Evolutionary conservation across 2,329 filamentous ascomycete species (phyloP).

Genomic region (Venturia carpophila): DNA sequence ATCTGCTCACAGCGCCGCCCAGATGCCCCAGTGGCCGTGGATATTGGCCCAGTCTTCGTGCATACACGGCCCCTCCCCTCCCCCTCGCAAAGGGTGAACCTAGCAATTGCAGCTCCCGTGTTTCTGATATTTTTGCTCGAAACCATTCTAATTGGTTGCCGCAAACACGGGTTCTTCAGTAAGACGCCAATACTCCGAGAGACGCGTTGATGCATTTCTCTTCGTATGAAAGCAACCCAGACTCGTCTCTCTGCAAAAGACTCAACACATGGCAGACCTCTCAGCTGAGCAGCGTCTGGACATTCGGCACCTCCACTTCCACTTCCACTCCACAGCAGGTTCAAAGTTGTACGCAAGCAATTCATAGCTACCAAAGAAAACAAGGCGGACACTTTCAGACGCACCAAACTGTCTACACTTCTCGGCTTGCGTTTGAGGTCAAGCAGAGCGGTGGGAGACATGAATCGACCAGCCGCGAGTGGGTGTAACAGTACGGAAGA

Average conservation of each 20-base stretch:
- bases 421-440: background rate
- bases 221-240: background rate
- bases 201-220: background rate
- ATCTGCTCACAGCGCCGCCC: constrained; percentile 8
- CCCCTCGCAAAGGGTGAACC: background rate
- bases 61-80: background rate
- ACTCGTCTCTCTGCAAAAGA: background rate
- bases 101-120: constrained; percentile 7
- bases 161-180: background rate
- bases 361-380: background rate
- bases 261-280: background rate
- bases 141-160: background rate
- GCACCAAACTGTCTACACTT: background rate
- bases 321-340: background rate
- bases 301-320: background rate
- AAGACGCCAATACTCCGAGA: constrained; percentile 3
- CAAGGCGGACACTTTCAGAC: background rate
- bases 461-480: background rate
- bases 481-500: background rate
- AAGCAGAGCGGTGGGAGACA: background rate
- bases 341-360: no score
- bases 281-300: background rate
- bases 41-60: constrained; percentile 1
- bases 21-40: constrained; percentile 5
- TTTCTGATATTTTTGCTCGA: constrained; percentile 9